Base-by-base conservation (phyloP, 352 stramenopile genomes). In the Pythium vanterpoolii region DNA sequence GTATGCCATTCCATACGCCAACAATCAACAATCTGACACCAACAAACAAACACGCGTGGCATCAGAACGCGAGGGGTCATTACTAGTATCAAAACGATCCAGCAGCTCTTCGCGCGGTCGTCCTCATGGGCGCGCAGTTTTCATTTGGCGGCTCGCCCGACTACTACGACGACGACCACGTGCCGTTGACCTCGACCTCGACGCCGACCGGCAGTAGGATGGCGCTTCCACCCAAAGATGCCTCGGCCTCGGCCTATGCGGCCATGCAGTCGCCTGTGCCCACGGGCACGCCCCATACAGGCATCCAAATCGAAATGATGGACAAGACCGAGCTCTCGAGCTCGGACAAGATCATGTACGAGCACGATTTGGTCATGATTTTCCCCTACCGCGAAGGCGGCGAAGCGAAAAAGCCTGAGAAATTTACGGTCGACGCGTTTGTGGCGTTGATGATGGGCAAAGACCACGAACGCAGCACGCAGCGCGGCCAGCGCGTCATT, bases 331-430 rank as follows among this genome's bases (percentile, higher is more conserved):
- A 57, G 38, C 23, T 19, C 11, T 64, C 57, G 30, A 28, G 45
- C 24, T 75, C 60, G 24, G 73, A 81, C 30, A 85, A 81, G 63
- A 73, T 68, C 54, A 43, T 90, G 56, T 90, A 90, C 74, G 83
- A 84, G 52, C 67, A 86, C 56, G 83, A 93, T 60, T 66, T 93
- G 46, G 83, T 93, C 53, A 83, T 93, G 79, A 83, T 91, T 64
- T 93, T 93, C 54, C 72, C 81, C 13, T 71, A 72, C 5, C 81
- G 80, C 40, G 60, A 83, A 24, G 79, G 78, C 36, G 84, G 78
- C 49, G 79, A 91, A 48, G 44, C 65, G 33, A 91, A 91, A 67
- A 74, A 88, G 40, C 72, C 77, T 18, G 68, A 85, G 30, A 66
- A 83, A 26, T 93, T 87, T 51, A 86, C 84, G 23, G 28, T 84